Conservation (phyloP, 352 stramenopile species). For the Phytophthora chlamydospora region DNA sequence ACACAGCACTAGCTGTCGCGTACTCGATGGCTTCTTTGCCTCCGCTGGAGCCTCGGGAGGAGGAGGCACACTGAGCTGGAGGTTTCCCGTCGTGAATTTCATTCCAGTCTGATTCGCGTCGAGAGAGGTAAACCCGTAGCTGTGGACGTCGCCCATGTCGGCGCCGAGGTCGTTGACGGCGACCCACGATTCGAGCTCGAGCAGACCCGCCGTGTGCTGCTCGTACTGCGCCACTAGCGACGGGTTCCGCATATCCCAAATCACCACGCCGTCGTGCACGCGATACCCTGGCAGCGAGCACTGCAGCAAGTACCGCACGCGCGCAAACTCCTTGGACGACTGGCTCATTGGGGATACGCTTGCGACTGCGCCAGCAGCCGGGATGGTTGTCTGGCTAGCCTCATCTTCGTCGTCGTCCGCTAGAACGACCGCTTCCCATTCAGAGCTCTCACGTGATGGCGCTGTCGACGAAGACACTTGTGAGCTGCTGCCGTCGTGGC, state of each 20-base stretch:
- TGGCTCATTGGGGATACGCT: constrained; percentile 55
- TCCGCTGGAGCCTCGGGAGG: constrained; percentile 19
- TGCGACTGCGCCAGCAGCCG: constrained; percentile 41
- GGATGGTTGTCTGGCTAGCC: constrained; percentile 28
- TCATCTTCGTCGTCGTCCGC: constrained; percentile 30
- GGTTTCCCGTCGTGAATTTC: constrained; percentile 74
- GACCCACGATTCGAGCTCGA: constrained; percentile 82
- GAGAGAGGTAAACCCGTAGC: constrained; percentile 59
- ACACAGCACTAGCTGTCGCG: constrained; percentile 72
- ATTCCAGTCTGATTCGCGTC: constrained; percentile 49
- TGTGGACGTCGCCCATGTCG: constrained; percentile 59
- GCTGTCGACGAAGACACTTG: background rate
- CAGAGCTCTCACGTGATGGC: background rate
- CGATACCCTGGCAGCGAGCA: constrained; percentile 60
- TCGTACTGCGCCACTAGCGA: constrained; percentile 65
- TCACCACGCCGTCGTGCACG: constrained; percentile 63
- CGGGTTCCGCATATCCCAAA: constrained; percentile 80
- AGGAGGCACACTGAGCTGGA: constrained; percentile 38
- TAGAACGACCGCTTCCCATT: background rate
- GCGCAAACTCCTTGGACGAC: constrained; percentile 58
- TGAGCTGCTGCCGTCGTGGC: constrained; percentile 3
- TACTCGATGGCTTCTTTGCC: constrained; percentile 30
- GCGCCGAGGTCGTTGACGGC: constrained; percentile 68
- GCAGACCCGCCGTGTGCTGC: constrained; percentile 44
- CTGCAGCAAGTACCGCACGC: constrained; percentile 71